These are phyloP conservation scores for Nyctanthes arbortristis DNA, from an alignment of 257 asterid genomes.

Conservation along the genomic window DNA sequence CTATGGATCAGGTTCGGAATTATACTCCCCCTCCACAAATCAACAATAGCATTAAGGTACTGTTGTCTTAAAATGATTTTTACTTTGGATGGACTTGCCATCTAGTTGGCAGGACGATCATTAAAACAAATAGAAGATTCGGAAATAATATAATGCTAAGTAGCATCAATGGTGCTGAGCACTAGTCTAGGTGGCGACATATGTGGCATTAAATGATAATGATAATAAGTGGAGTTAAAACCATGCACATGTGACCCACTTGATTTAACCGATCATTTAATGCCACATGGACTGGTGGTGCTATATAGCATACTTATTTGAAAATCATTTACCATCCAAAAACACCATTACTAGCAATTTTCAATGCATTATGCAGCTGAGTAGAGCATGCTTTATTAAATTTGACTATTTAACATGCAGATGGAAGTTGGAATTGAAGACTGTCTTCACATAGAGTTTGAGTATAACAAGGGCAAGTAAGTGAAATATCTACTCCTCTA, in stretches of 20 bases:
- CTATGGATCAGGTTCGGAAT: conserved; percentile 73
- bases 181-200: no score
- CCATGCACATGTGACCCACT: not conserved
- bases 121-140: conserved; percentile 13
- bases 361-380: conserved; percentile 12
- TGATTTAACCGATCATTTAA: not conserved
- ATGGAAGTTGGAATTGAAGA: conserved; percentile 99
- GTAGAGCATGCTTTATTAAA: conserved; percentile 3
- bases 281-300: no score
- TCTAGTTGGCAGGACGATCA: conserved; percentile 7
- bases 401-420: conserved; percentile 44
- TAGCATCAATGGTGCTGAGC: not conserved
- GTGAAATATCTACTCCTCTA: conserved; percentile 22
- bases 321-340: no score
- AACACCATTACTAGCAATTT: not conserved
- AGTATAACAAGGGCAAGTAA: conserved; percentile 98
- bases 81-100: conserved; percentile 16
- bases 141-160: not conserved
- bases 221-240: no score
- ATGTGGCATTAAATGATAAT: no score
- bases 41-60: conserved; percentile 96
- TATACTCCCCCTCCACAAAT: conserved; percentile 70
- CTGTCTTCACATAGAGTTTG: conserved; percentile 98
- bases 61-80: conserved; percentile 16
- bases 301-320: no score